Evolutionary conservation across 2,329 filamentous ascomycete species (phyloP), one percentile per base, ranked within the genome.

Genomic region (Verticillium albo-atrum): DNA sequence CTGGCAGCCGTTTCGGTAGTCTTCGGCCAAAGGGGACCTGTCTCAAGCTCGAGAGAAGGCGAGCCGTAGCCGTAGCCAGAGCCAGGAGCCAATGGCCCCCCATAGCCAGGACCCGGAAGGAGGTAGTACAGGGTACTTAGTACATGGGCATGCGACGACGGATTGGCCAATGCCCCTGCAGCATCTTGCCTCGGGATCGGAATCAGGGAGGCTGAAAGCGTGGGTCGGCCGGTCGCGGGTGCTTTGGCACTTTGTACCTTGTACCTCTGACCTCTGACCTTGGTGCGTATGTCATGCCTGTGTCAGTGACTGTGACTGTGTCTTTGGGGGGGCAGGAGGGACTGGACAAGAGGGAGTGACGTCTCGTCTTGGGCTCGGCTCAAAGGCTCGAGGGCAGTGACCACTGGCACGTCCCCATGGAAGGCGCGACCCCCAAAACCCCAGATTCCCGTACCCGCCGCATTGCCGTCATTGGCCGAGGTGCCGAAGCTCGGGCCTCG

Each of bases 401-500:
- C 35, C 34, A 47, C 35, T 27, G n/a, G 15, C 25, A 27, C 27
- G 15, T 26, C 54, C 7, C 54, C 54, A 23, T 26, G n/a, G n/a
- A n/a, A n/a, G n/a, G n/a, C n/a, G 4, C 35, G 4, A 17, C 35
- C 35, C 35, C 35, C n/a, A 17, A 20, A 42, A n/a, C 42, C 51
- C 51, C 51, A 53, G 51, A 27, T 53, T 53, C 51, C 27, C 7
- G 27, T n/a, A 17, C 27, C 51, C 51, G 51, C 51, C 26, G 51
- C 51, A 65, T 69, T 71, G 70, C 74, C 72, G 71, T 72, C 71
- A 77, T 78, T 78, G 77, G 75, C 74, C 78, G 74, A 78, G 72
- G 74, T 77, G 69, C 78, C 78, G 77, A 74, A 70, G 57, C 61
- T 61, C 61, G 55, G 42, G 42, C 55, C 55, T 26, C 34, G 17